Base-by-base conservation (phyloP, 176 grass and related monocot genomes). In the Lolium multiflorum region DNA sequence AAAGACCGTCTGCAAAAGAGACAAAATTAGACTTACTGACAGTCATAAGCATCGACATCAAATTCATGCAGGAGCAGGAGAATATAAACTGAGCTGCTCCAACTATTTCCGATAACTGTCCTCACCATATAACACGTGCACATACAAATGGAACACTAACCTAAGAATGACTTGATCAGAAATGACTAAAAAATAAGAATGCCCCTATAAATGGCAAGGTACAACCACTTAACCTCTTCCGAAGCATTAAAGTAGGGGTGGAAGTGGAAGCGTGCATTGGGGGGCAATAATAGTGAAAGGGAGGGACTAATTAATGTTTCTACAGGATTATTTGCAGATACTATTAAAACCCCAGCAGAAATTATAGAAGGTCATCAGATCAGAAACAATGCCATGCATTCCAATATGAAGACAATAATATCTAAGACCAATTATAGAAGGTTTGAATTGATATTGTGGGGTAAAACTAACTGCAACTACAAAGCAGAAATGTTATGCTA, bases 1-100 rank as follows among this genome's bases (percentile, higher is more conserved):
- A 91, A 97, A 99, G 15, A 99, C 89, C 6, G 94, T 89, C 97
- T 99, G 89, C 26, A 89, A 82, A 80, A 78, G 41, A 85, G 76
- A 78, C 9, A 15, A 51, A 56, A 48, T 54, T 64, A 46, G 44
- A 28, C 28, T 49, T 54, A 47, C 22, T n/a, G 22, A 59, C 52
- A 71, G 21, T 46, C 37, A 72, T 73, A 78, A 83, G 37, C 48
- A 77, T 65, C 46, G 71, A 73, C 63, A 78, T n/a, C 43, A 71
- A 52, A 70, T 20, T 61, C 43, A 79, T 62, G 44, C 66, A 60
- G 9, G 35, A 65, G 58, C 56, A 76, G 57, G 39, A 43, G 38
- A 84, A 76, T 18, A 74, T 14, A 85, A 20, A 55, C 17, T 51
- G 28, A 50, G 50, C 71, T 50, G 71, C 71, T 52, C 7, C 47